Conservation (phyloP, 768 basidiomycete species). For the Tricholoma terreum region DNA sequence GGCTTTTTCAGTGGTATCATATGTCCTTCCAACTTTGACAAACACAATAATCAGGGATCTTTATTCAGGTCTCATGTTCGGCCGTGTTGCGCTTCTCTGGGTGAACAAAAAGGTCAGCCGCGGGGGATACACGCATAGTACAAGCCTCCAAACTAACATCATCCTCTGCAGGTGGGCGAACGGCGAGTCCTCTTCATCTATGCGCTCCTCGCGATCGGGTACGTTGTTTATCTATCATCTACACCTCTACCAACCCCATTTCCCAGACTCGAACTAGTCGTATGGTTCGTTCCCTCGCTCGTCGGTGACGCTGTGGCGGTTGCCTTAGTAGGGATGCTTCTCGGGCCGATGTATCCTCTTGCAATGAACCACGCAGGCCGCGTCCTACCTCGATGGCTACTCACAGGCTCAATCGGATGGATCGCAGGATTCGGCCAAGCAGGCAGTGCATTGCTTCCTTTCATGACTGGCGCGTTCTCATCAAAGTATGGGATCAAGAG, state of each 20-base stretch:
- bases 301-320: constrained; percentile 63
- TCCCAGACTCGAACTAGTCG: constrained; percentile 54
- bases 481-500: constrained; percentile 57
- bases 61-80: constrained; percentile 48
- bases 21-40: background rate
- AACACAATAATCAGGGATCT: background rate
- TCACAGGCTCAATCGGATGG: constrained; percentile 65
- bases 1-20: constrained; percentile 24
- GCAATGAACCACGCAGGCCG: constrained; percentile 68
- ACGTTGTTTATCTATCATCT: constrained; percentile 8
- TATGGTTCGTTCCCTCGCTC: constrained; percentile 70
- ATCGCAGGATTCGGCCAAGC: constrained; percentile 68
- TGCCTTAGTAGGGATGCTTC: constrained; percentile 59
- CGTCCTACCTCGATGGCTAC: constrained; percentile 67
- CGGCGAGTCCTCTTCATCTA: constrained; percentile 52
- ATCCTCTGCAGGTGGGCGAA: constrained; percentile 45
- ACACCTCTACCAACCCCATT: background rate
- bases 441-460: constrained; percentile 69
- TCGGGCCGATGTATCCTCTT: constrained; percentile 78
- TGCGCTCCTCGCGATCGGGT: constrained; percentile 48
- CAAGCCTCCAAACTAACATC: background rate
- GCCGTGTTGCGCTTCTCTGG: constrained; percentile 55
- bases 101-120: constrained; percentile 48
- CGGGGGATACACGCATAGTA: too few species aligned
- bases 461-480: constrained; percentile 69